Base-by-base conservation (phyloP, 345 rosid species). In the Anacardium occidentale region DNA sequence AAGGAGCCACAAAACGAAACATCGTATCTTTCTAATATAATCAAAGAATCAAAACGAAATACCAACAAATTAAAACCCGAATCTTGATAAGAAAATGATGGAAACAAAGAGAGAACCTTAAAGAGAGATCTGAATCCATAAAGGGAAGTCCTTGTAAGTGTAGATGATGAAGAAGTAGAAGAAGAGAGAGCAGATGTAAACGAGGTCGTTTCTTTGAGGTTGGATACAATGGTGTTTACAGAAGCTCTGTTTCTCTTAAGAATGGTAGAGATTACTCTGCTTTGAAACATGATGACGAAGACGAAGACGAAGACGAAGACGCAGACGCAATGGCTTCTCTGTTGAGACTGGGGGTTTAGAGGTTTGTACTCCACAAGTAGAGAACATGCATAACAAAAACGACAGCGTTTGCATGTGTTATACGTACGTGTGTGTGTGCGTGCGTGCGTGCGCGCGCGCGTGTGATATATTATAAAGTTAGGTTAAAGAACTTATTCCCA, bases 171-270 rank as follows among this genome's bases (percentile, higher is more conserved):
- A 7, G 64, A 34, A 26, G 85, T 40, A 29, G 85, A 61, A 13
- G 82, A 51, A 22, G 81, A 84, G 47, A 72, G 62, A 66, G 74
- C 73, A 18, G 64, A 74, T 40, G 83, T 77, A 73, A 77, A 73
- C 59, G 81, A 51, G 2, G 78, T 40, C 51, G 76, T 61, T 61
- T 86, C 79, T 71, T 77, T 74, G 75, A 85, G 67, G 62, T 69
- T 78, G 40, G 71, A 59, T 32, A 68, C 8, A 12, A 76, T 64
- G 74, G 78, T 73, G 18, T 73, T 68, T n/a, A 79, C 20, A 14
- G 70, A 72, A 52, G 80, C 80, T 68, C 75, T 84, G 63, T 74
- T 86, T 70, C 87, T 84, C 87, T 74, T 92, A 61, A 89, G 78
- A 69, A 82, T 83, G 26, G 92, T 81, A 37, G 86, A 80, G 32